These are phyloP conservation scores for Yamadazyma siamensis DNA, from an alignment of 1,139 yeast species.

Conservation along the genomic window DNA sequence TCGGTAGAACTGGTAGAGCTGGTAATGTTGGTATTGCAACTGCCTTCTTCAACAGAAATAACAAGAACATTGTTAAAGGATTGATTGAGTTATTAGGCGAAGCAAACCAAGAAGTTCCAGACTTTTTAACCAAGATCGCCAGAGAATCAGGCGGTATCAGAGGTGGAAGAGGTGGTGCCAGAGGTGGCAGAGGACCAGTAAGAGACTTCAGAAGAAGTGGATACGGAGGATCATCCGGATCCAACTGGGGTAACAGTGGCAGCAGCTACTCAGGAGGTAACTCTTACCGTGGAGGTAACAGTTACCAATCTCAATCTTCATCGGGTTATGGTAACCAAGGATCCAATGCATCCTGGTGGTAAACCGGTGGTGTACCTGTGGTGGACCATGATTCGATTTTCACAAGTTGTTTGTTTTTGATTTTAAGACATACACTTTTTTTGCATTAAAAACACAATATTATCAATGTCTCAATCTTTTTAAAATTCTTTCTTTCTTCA, in stretches of 20 bases:
- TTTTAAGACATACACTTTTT: no score
- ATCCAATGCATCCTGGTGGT: constrained; percentile 41
- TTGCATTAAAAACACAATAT: no score
- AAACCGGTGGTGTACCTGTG: constrained; percentile 8
- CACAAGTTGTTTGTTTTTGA: no score
- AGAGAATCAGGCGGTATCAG: constrained; percentile 71
- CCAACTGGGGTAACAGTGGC: constrained; percentile 23
- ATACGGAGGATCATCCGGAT: constrained; percentile 27
- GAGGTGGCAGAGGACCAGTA: constrained; percentile 45
- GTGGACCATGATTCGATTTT: no score
- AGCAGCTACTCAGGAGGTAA: constrained; percentile 4
- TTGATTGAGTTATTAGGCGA: constrained; percentile 83
- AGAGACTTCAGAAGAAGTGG: constrained; percentile 61
- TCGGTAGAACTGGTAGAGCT: constrained; percentile 99
- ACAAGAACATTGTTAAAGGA: constrained; percentile 85
- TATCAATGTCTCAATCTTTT: constrained; percentile 30
- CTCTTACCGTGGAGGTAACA: constrained; percentile 9
- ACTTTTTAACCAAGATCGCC: constrained; percentile 73
- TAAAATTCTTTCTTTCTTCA: constrained; percentile 9
- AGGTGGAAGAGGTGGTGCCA: constrained; percentile 34
- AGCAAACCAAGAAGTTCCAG: constrained; percentile 97
- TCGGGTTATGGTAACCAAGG: constrained; percentile 35
- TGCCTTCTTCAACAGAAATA: constrained; percentile 96
- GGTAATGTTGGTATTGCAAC: constrained; percentile 98
- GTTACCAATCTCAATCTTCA: constrained; percentile 3